Evolutionary conservation across 2,329 filamentous ascomycete genomes (phyloP).

Genomic region (Pseudogymnoascus sp.): DNA sequence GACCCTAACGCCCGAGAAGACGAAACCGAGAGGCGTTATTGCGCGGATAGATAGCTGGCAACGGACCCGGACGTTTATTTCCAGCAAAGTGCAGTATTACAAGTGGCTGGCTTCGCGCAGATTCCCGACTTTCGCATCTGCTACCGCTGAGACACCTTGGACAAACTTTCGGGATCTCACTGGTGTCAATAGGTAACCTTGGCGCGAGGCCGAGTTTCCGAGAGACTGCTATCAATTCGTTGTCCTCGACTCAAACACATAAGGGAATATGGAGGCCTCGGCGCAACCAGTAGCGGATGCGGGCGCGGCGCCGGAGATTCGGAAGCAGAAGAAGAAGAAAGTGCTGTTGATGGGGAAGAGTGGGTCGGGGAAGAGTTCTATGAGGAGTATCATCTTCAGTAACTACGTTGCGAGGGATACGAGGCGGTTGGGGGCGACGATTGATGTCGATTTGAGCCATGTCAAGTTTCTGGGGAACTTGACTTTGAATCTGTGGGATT

Average conservation of each 20-base stretch:
- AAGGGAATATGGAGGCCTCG: background rate
- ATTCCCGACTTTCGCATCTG: background rate
- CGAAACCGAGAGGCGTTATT: background rate
- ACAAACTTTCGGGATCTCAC: background rate
- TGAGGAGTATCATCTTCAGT: constrained; percentile 98
- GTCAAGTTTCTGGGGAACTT: constrained; percentile 98
- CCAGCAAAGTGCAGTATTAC: background rate
- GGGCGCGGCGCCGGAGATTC: constrained; percentile 20
- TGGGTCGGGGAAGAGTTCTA: constrained; percentile 94
- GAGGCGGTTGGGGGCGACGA: constrained; percentile 83
- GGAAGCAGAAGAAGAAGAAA: constrained; percentile 75
- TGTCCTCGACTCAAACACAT: background rate
- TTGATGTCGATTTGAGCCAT: constrained; percentile 96
- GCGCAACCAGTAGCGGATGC: constrained; percentile 3
- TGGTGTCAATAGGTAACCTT: constrained; percentile 2
- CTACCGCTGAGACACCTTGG: background rate
- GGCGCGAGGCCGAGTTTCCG: background rate
- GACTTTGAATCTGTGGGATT: constrained; percentile 97
- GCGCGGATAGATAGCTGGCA: background rate
- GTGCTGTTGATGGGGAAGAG: constrained; percentile 90
- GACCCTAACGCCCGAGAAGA: background rate
- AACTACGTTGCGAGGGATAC: constrained; percentile 98
- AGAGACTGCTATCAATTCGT: background rate
- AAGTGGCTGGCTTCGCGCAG: background rate
- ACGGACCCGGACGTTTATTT: background rate